Conservation (phyloP, 139 green algal genomes). For the Medakamo hakoo region DNA sequence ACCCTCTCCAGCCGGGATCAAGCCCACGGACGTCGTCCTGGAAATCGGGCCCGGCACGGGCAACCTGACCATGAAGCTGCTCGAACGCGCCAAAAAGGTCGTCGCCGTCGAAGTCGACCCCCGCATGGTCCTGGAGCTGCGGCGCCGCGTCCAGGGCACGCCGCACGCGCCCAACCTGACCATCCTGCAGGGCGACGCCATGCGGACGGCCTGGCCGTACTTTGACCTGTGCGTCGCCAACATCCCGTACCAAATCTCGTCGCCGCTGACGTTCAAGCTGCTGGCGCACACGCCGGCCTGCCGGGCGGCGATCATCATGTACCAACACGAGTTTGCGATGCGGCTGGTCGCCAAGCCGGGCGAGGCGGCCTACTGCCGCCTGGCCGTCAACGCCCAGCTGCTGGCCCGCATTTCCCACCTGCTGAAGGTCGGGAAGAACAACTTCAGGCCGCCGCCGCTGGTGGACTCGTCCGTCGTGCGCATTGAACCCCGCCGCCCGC, state of each 20-base stretch:
- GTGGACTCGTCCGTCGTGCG: constrained; percentile 93
- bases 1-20: constrained; percentile 93
- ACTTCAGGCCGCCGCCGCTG: constrained; percentile 91
- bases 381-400: constrained; percentile 94
- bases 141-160: constrained; percentile 80
- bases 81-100: constrained; percentile 90
- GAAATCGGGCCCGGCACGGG: constrained; percentile 96
- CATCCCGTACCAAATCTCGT: constrained; percentile 99
- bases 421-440: constrained; percentile 81
- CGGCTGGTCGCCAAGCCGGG: constrained; percentile 78
- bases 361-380: constrained; percentile 74
- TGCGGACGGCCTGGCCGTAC: constrained; percentile 87
- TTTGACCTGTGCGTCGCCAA: constrained; percentile 99
- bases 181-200: constrained; percentile 93
- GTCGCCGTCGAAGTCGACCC: constrained; percentile 91
- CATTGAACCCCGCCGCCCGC: constrained; percentile 90
- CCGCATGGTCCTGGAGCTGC: constrained; percentile 93
- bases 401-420: constrained; percentile 42
- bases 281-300: constrained; percentile 68
- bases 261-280: constrained; percentile 96
- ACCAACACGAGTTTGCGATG: constrained; percentile 99
- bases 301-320: constrained; percentile 94
- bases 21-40: constrained; percentile 90
- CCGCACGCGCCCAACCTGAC: constrained; percentile 53
- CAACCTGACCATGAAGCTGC: constrained; percentile 92